Base-by-base conservation (phyloP, 2,329 filamentous ascomycete species). In the Hymenoscyphus scutula region DNA sequence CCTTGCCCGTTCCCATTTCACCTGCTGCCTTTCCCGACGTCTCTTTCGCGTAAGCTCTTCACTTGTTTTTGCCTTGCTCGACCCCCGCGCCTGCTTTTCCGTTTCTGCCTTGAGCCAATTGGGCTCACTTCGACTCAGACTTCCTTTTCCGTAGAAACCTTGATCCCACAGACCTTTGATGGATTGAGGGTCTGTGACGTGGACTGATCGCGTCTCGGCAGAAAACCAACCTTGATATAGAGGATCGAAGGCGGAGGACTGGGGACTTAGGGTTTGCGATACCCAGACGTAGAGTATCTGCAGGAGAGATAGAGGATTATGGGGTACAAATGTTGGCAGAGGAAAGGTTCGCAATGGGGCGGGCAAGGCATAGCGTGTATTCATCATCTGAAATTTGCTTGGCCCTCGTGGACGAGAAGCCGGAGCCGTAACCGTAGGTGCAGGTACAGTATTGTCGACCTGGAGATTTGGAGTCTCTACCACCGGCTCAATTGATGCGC, bases 141-240 rank as follows among this genome's bases (percentile, higher is more conserved):
- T 94, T 53, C 95, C 95, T 76, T 97, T 97, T 56, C 96, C 96
- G 76, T 94, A 99, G 77, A 99, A 99, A 5, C 95, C 95, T 78
- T 96, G 91, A 76, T 97, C 91, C 95, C 96, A 99, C 27, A 99
- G 77, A 1, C 89, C 91, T 60, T 89, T 83, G 65, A 96, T 88
- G 3, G 91, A 88, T 61, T 82, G 81, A 29, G 86, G 80, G 74
- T 97, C 89, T 19, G 86, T 91, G 62, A 99, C 82, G 73, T 97
- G 91, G 17, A 99, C 84, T 0, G 92, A 95, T 32, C 88, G 86
- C 3, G 92, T 96, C 62, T 89, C 85, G 1, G 84, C 77, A n/a
- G 92, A 94, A 82, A 94, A 97, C 68, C 89, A 84, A 58, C 89
- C 94, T 56, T 84, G 79, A 73, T 95, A 89, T 51, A 87, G 77